These are phyloP conservation scores for Avena insularis DNA, from an alignment of 176 grass and related monocot genomes.

Conservation along the genomic window DNA sequence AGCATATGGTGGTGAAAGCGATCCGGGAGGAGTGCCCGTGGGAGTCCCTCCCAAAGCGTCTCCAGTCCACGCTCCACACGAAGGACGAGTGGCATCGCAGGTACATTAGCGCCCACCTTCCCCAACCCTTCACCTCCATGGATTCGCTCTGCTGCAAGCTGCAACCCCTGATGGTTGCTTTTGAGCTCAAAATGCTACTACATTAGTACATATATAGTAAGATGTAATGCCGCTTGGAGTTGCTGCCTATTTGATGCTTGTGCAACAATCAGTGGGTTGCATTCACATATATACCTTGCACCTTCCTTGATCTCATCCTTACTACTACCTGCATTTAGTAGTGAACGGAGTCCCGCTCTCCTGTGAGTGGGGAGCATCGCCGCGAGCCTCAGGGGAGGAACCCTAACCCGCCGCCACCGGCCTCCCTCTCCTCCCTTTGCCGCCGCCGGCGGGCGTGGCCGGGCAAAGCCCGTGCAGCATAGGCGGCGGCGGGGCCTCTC, in stretches of 20 bases:
- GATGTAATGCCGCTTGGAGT: constrained; percentile 21
- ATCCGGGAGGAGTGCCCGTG: constrained; percentile 88
- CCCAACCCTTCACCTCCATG: background rate
- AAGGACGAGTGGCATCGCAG: constrained; percentile 97
- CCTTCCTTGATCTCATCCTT: constrained; percentile 30
- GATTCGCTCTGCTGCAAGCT: constrained; percentile 29
- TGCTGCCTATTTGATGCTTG: background rate
- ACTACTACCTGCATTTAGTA: constrained; percentile 16
- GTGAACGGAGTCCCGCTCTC: too few relatives aligned
- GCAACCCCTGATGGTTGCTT: background rate
- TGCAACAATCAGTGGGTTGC: background rate
- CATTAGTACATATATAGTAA: background rate
- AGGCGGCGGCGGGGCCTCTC: too few relatives aligned
- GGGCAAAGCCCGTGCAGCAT: too few relatives aligned
- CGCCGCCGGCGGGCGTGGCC: too few relatives aligned
- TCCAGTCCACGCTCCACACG: constrained; percentile 65
- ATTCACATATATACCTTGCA: constrained; percentile 2
- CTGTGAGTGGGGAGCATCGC: too few relatives aligned
- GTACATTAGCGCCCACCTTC: constrained; percentile 23
- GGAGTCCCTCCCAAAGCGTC: constrained; percentile 90
- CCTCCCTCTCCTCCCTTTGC: too few relatives aligned
- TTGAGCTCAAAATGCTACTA: background rate
- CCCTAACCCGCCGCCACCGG: too few relatives aligned
- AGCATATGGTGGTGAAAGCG: constrained; percentile 88
- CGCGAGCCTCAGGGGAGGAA: too few relatives aligned